Evolutionary conservation across 1,284 basidiomycete genomes (phyloP).

Genomic region (Cryptococcus sp.): DNA sequence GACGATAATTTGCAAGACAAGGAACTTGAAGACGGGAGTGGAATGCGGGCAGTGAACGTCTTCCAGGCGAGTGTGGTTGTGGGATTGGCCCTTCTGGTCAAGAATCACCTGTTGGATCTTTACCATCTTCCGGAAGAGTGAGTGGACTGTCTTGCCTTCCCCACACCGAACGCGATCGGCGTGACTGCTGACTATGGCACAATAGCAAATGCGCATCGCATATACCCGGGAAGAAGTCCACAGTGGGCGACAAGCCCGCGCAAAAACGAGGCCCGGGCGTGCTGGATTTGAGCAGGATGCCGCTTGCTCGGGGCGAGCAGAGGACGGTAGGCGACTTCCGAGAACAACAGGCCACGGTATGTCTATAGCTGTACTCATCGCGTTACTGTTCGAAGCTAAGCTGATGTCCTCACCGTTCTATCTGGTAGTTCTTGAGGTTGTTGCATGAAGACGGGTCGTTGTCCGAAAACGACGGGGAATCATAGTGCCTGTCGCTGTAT

Average conservation of each 20-base stretch:
- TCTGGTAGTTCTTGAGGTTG: conserved; percentile 10
- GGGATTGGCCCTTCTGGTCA: conserved; percentile 77
- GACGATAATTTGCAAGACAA: conserved; percentile 26
- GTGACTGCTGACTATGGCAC: conserved; percentile 6
- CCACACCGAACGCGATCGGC: conserved; percentile 7
- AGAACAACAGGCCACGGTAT: conserved; percentile 43
- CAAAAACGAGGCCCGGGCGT: conserved; percentile 49
- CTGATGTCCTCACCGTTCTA: neutral
- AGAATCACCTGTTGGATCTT: conserved; percentile 74
- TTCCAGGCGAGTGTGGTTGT: conserved; percentile 66
- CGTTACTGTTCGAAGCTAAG: neutral
- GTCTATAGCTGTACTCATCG: conserved; percentile 10
- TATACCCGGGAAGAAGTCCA: conserved; percentile 78
- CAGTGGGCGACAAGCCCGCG: conserved; percentile 77
- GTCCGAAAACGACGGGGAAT: neutral
- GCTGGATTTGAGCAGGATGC: conserved; percentile 35
- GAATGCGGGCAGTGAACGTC: conserved; percentile 32
- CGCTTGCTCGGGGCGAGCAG: conserved; percentile 34
- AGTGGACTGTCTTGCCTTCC: conserved; percentile 40
- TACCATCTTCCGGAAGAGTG: conserved; percentile 88
- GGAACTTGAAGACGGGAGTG: conserved; percentile 27
- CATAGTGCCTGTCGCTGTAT: too few species aligned
- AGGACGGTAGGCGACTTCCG: conserved; percentile 42
- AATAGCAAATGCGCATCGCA: conserved; percentile 84
- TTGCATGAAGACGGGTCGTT: conserved; percentile 21